Evolutionary conservation across 1,139 yeast species (phyloP), one percentile per base, ranked within the genome.

Genomic region (Petasospora rhodanensis): DNA sequence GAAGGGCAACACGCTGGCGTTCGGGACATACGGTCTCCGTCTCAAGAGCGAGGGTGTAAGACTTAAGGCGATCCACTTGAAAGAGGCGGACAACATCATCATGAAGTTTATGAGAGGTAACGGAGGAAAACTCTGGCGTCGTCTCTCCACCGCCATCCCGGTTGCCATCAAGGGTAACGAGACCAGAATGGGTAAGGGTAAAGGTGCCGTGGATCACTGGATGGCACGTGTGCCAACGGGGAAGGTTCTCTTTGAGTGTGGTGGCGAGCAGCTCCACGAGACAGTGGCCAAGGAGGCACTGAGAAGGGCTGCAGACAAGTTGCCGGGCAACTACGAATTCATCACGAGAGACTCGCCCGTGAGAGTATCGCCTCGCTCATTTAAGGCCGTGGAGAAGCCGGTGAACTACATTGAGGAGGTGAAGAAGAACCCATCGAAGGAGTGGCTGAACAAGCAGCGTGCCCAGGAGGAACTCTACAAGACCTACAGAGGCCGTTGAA

Each of bases 121-220:
- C 27, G 75, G 78, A 25, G 83, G 84, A 18, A 66, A 74, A 49
- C 66, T 86, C 34, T 79, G 83, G 68, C 79, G 93, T 45, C 74
- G 98, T 53, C 69, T 89, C 43, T 77, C 80, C 31, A 83, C 96
- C 30, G 81, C 84, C 58, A 73, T 86, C 38, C 93, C 97, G 0
- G 95, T 91, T 14, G 89, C 96, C 62, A 77, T 85, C 38, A 91
- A 91, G 65, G 99, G 99, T 66, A 91, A 93, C 60, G 96, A 91
- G 59, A 86, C 96, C 14, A 91, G 99, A 79, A 91, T 91, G 99
- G 99, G 99, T 68, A 91, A 93, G 62, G 99, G 99, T 67, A 91
- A 91, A 62, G 99, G 99, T 61, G 80, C 93, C 0, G 89, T 91
- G 56, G 95, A 87, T 52, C 94, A 86, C 66, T 93, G 97, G 97